Evolutionary conservation across 2,329 filamentous ascomycete genomes (phyloP).

Genomic region (Phaeosphaeria sp.): DNA sequence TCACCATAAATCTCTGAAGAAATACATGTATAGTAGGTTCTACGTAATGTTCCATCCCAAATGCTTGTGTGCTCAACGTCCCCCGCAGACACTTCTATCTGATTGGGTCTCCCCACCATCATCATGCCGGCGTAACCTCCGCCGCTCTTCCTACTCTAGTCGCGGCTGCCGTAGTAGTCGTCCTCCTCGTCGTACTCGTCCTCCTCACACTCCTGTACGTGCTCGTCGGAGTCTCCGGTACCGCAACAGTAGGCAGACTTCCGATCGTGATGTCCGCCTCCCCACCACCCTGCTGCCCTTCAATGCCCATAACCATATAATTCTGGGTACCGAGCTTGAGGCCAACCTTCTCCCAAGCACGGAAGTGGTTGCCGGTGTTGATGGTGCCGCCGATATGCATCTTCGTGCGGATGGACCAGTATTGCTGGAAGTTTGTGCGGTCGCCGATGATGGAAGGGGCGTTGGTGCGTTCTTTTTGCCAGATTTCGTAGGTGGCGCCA

Average conservation of each 20-base stretch:
- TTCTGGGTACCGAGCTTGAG: conserved; percentile 4
- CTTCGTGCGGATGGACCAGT: conserved; percentile 3
- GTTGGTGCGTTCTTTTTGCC: conserved; percentile 4
- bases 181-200: neutral
- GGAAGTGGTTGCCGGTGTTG: conserved; percentile 4
- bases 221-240: neutral
- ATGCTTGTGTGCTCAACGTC: no score
- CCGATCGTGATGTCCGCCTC: conserved; percentile 8
- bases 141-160: neutral
- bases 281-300: conserved; percentile 7
- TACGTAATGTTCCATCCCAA: no score
- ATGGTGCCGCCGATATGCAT: conserved; percentile 2
- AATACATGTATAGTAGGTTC: no score
- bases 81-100: no score
- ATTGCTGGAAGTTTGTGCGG: neutral
- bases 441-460: conserved; percentile 2
- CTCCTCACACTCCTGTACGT: conserved; percentile 1
- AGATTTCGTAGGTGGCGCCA: conserved; percentile 3
- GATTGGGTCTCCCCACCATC: no score
- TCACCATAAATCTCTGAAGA: no score
- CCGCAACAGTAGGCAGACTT: neutral
- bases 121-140: neutral
- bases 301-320: conserved; percentile 11
- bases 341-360: neutral
- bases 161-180: neutral